phyloP scores from a whole-genome alignment of 306 rosid genomes.

The Pterocarpus macrocarpus region DNA sequence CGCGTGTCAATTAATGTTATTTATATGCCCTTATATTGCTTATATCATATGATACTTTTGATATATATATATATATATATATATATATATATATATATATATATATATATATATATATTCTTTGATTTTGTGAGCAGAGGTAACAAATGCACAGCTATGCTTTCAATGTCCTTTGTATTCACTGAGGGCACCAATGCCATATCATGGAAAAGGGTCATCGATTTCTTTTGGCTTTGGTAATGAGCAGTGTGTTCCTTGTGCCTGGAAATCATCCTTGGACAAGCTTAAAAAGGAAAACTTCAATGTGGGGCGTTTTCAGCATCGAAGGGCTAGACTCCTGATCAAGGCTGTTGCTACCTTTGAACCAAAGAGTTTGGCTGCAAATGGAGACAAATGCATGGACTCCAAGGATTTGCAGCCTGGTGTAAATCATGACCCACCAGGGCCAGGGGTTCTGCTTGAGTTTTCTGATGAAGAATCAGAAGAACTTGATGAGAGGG shows the following conservation, averaged over 20 bases:
- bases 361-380: constrained; percentile 60
- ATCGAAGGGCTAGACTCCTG: constrained; percentile 46
- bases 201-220: constrained; percentile 54
- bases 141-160: constrained; percentile 75
- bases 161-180: constrained; percentile 58
- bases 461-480: constrained; percentile 48
- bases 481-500: constrained; percentile 63
- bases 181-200: constrained; percentile 51
- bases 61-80: background rate
- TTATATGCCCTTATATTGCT: constrained; percentile 1
- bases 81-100: no score
- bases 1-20: background rate
- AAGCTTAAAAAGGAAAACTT: constrained; percentile 45
- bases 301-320: constrained; percentile 44
- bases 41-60: background rate
- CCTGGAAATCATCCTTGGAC: constrained; percentile 52
- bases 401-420: constrained; percentile 41
- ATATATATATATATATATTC: background rate
- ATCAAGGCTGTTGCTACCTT: constrained; percentile 81
- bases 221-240: constrained; percentile 49
- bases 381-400: constrained; percentile 44
- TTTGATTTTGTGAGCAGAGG: constrained; percentile 60
- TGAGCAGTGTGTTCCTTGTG: constrained; percentile 54
- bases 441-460: constrained; percentile 27
- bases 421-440: constrained; percentile 41